phyloP scores from a whole-genome alignment of 2,329 filamentous ascomycete genomes.

The Cordyceps javanica region DNA sequence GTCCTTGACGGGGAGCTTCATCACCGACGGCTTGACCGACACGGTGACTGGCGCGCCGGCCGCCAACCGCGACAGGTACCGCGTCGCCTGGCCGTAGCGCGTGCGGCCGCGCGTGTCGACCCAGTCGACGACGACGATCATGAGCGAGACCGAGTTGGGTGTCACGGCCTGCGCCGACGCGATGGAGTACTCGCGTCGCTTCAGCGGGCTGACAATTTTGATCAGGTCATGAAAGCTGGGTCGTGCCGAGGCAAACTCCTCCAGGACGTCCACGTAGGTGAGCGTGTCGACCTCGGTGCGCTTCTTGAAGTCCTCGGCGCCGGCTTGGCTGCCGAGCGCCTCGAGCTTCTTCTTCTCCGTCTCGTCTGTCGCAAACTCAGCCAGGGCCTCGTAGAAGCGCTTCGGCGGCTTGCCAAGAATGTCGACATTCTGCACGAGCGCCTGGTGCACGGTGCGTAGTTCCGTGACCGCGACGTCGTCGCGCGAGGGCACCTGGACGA shows the following conservation, averaged over 20 bases:
- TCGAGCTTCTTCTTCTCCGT: conserved; percentile 75
- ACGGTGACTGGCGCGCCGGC: conserved; percentile 78
- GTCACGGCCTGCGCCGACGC: conserved; percentile 94
- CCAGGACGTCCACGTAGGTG: conserved; percentile 84
- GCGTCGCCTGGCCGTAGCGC: conserved; percentile 88
- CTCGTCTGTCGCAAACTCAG: conserved; percentile 78
- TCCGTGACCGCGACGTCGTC: conserved; percentile 71
- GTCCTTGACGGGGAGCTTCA: conserved; percentile 89
- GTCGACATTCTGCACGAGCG: conserved; percentile 85
- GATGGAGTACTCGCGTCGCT: conserved; percentile 98
- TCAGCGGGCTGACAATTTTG: conserved; percentile 82
- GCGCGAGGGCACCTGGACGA: conserved; percentile 87
- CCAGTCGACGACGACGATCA: conserved; percentile 98
- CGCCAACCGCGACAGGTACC: conserved; percentile 73
- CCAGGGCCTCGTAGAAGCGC: conserved; percentile 91
- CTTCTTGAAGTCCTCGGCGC: conserved; percentile 85
- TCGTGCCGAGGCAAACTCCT: conserved; percentile 84
- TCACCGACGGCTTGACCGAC: conserved; percentile 95
- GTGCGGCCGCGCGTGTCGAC: conserved; percentile 80
- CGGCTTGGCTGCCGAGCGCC: conserved; percentile 69
- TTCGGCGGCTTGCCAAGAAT: conserved; percentile 96
- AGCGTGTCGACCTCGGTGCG: conserved; percentile 85
- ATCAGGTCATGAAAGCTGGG: conserved; percentile 84
- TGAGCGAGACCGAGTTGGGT: conserved; percentile 80
- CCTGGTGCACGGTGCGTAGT: conserved; percentile 88